These are phyloP conservation scores for Puccinia horiana DNA, from an alignment of 1,284 basidiomycete species.

Conservation along the genomic window DNA sequence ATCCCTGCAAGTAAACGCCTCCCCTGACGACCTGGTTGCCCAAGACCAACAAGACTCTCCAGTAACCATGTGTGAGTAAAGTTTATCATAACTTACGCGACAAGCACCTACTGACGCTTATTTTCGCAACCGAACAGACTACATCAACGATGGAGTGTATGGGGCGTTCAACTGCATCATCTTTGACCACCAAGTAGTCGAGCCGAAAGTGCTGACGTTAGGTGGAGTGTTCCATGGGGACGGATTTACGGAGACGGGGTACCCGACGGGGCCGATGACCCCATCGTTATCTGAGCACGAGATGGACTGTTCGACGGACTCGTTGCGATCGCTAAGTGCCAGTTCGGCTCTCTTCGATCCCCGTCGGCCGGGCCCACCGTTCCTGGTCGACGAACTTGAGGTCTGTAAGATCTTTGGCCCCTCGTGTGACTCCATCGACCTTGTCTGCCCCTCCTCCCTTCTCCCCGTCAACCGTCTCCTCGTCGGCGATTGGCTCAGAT, in stretches of 20 bases:
- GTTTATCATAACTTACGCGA: not conserved
- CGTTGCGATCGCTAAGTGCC: not conserved
- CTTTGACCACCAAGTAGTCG: slow-evolving; percentile 85
- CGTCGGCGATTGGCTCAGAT: slow-evolving; percentile 89
- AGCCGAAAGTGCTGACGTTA: slow-evolving; percentile 74
- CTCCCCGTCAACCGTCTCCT: slow-evolving; percentile 67
- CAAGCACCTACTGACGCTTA: not conserved
- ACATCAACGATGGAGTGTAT: slow-evolving; percentile 97
- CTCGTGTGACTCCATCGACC: slow-evolving; percentile 89
- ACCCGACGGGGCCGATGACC: slow-evolving; percentile 2
- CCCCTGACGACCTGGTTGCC: not conserved
- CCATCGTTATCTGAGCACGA: slow-evolving; percentile 22
- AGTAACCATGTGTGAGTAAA: slow-evolving; percentile 67
- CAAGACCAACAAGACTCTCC: slow-evolving; percentile 57
- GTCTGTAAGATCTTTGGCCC: slow-evolving; percentile 65
- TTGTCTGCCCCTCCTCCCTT: slow-evolving; percentile 67
- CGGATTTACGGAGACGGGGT: slow-evolving; percentile 4
- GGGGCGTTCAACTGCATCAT: slow-evolving; percentile 97
- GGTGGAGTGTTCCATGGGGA: slow-evolving; percentile 53
- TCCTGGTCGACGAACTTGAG: slow-evolving; percentile 52
- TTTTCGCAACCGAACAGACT: slow-evolving; percentile 62
- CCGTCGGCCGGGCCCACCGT: not conserved
- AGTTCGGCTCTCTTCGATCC: not conserved
- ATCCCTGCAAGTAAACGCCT: not conserved
- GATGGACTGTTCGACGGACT: slow-evolving; percentile 25